Base-by-base conservation (phyloP, 768 basidiomycete genomes). In the Lenzites betulinus region DNA sequence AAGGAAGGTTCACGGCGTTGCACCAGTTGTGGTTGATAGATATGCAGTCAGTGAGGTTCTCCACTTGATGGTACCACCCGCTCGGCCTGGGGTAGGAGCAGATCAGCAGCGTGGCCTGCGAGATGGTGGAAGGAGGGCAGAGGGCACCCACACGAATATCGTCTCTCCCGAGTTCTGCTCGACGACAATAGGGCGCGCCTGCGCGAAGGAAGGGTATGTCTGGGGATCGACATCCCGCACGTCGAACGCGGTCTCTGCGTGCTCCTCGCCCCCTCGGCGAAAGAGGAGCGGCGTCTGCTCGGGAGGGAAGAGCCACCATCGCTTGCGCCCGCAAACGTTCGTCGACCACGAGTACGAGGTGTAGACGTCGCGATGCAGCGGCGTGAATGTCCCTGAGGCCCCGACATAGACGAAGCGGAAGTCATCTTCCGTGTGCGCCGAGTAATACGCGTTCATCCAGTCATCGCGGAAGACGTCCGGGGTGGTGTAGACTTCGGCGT, bases 1-100 rank as follows among this genome's bases (percentile, higher is more conserved):
- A 59, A 7, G 68, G 71, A 1, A 72, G 63, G 53, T 69, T 70
- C 28, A 67, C 64, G 9, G 71, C 58, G 68, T 72, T 72, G 64
- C 68, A 72, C 71, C 71, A 72, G 57, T 72, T 72, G 66, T 72
- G 71, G 53, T 72, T 72, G 62, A 72, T 70, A 1, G 71, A 72
- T 23, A 72, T 66, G 58, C 71, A 72, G 16, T 59, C 63, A 4
- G 71, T 72, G 20, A 72, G 61, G 52, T 72, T 72, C 55, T 68
- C 69, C n/a, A 71, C 70, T 59, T 70, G 62, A 54, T 72, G 71
- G 33, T 69, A 70, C 71, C 71, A 72, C 1, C 71, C 71, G 50
- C 69, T 70, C 1, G 71, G 71, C 8, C 70, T 71, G 26, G 23
- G 28, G 5, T 25, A 41, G 5, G 28, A 43, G 16, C 8, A 16